Evolutionary conservation across 768 basidiomycete species (phyloP).

Genomic region (Naganishia vishniacii): DNA sequence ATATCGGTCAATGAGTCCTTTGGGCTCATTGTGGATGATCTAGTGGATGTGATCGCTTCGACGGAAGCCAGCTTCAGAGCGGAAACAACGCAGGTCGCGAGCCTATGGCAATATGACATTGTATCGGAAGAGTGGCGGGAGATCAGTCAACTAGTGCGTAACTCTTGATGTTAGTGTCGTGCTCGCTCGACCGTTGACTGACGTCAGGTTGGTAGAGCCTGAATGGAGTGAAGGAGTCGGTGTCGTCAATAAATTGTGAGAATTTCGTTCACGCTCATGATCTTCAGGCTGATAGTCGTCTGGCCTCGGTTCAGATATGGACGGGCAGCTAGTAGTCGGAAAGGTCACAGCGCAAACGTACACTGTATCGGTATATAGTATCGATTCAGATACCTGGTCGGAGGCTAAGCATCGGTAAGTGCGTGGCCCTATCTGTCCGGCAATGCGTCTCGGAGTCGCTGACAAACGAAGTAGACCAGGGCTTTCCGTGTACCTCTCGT

Average conservation of each 20-base stretch:
- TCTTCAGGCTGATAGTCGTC: background rate
- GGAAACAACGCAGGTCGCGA: background rate
- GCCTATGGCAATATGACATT: slow-evolving; percentile 4
- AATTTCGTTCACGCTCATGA: no score
- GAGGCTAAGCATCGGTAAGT: no score
- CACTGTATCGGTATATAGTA: background rate
- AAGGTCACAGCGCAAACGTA: background rate
- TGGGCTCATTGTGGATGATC: background rate
- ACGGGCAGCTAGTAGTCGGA: background rate
- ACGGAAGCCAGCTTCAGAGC: background rate
- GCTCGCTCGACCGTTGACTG: background rate
- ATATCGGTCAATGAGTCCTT: slow-evolving; percentile 7
- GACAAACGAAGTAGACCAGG: no score
- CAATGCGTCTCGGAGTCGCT: no score
- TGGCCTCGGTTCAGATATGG: background rate
- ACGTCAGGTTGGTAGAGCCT: background rate
- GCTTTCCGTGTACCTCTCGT: no score
- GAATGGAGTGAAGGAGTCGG: no score
- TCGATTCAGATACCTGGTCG: background rate
- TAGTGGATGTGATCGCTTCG: slow-evolving; percentile 3
- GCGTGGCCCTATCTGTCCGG: no score
- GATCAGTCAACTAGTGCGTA: background rate
- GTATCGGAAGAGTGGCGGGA: background rate
- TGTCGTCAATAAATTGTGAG: slow-evolving; percentile 1
- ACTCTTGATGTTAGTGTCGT: background rate